These are phyloP conservation scores for Galerina sulciceps DNA, from an alignment of 768 basidiomycete species.

Conservation along the genomic window DNA sequence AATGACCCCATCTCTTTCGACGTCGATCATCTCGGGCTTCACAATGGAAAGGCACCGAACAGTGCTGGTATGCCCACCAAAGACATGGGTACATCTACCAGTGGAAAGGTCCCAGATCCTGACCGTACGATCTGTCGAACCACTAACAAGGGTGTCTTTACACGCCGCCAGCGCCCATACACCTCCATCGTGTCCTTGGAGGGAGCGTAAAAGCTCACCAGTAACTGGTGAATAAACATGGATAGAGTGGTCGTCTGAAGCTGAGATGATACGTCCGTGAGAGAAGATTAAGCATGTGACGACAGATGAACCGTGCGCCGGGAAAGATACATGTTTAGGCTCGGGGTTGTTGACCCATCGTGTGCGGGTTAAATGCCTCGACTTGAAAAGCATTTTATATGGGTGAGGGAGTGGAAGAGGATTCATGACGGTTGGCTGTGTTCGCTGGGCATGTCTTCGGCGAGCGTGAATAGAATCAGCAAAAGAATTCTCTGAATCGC, in stretches of 20 bases:
- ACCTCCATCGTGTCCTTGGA: conserved; percentile 93
- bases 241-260: conserved; percentile 96
- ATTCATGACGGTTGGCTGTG: conserved; percentile 34
- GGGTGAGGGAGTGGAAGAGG: conserved; percentile 80
- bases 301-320: conserved; percentile 87
- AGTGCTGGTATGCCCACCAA: conserved; percentile 95
- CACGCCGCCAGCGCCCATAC: conserved; percentile 96
- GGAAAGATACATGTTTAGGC: conserved; percentile 81
- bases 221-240: conserved; percentile 91
- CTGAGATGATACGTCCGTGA: conserved; percentile 92
- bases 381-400: conserved; percentile 92
- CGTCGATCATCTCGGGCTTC: conserved; percentile 86
- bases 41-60: conserved; percentile 96
- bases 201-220: conserved; percentile 71
- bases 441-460: conserved; percentile 49
- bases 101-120: conserved; percentile 87
- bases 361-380: conserved; percentile 77
- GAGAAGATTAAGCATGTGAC: conserved; percentile 98
- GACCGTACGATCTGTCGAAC: conserved; percentile 92
- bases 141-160: conserved; percentile 88
- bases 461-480: conserved; percentile 71
- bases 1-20: conserved; percentile 67
- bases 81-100: conserved; percentile 87
- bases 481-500: conserved; percentile 81
- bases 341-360: conserved; percentile 79